Base-by-base conservation (phyloP, 345 rosid genomes). In the Nephelium lappaceum region DNA sequence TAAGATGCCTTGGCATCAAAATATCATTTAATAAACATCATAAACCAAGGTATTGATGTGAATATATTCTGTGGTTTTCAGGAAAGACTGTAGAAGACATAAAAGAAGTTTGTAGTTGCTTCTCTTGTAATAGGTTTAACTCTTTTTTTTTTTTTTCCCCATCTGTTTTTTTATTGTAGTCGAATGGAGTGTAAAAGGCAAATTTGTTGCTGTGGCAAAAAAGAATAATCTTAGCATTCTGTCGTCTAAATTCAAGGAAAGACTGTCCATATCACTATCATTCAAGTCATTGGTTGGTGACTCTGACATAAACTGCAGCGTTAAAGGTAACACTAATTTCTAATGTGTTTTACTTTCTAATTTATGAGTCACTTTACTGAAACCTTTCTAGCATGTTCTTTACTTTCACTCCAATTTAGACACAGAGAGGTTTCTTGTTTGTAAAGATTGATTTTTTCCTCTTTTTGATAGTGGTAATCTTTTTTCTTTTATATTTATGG, bases 121-220 rank as follows among this genome's bases (percentile, higher is more conserved):
- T 61, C 16, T 73, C 21, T 73, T 62, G 55, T 60, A 24, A 60
- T 16, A 21, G 8, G 23, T 75, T 60, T 72, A 47, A 39, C 60
- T 21, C 58, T 69, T 68, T 73, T 43, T 77, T 51, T 77, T 63
- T 23, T 45, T 45, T 45, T 45, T 45, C 1, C 4, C 1, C 36
- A 2, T 57, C 64, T 11, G 61, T 72, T 80, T 58, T 58, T 23
- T 74, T 64, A 38, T 76, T 57, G 39, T 68, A 89, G 98, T 85
- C 83, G 97, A 89, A 73, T 92, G 97, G 93, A 91, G 95, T 85
- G 79, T 82, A 65, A 88, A 88, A 82, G 97, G 97, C 23, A 87
- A 85, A 71, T 91, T 76, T 78, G 79, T 94, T 75, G 95, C 92
- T 42, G 89, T 93, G 85, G 97, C 95, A 24, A 90, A 81, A 81